Evolutionary conservation across 2,329 filamentous ascomycete genomes (phyloP).

Genomic region (Plenodomus biglobosus): DNA sequence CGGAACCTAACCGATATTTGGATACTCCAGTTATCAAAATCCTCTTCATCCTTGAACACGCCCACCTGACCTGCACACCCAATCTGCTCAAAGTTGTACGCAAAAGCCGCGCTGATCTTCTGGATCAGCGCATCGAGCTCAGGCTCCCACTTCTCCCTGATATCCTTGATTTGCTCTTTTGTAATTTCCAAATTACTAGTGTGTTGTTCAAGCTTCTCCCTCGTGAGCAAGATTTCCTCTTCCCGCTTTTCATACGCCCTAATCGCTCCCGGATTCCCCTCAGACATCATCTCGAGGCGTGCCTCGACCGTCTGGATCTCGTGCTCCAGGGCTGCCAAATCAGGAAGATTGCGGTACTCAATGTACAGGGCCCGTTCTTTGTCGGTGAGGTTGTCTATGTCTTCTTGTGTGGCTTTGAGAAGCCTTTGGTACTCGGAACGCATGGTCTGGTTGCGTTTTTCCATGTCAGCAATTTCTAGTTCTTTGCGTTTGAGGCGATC

Average conservation of each 20-base stretch:
- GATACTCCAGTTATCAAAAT: conserved; percentile 93
- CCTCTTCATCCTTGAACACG: conserved; percentile 80
- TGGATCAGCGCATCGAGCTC: conserved; percentile 73
- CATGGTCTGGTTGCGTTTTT: conserved; percentile 11
- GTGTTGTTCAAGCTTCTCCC: conserved; percentile 59
- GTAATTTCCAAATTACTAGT: conserved; percentile 59
- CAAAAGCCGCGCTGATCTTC: conserved; percentile 87
- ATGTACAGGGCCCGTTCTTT: conserved; percentile 29
- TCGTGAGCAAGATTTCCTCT: conserved; percentile 67
- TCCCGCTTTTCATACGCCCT: conserved; percentile 62
- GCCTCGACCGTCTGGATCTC: conserved; percentile 75
- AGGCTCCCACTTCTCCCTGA: conserved; percentile 80
- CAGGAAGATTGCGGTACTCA: conserved; percentile 20
- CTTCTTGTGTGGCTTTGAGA: conserved; percentile 15
- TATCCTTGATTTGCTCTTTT: conserved; percentile 60
- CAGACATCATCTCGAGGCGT: conserved; percentile 77
- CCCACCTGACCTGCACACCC: conserved; percentile 89
- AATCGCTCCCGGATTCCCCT: conserved; percentile 73
- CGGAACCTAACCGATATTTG: conserved; percentile 95
- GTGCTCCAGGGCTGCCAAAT: conserved; percentile 63
- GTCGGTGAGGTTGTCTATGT: conserved; percentile 21
- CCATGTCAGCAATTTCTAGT: conserved; percentile 18
- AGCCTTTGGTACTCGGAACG: conserved; percentile 17
- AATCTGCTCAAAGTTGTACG: conserved; percentile 91
- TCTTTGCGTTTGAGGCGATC: conserved; percentile 39